Evolutionary conservation across 345 rosid genomes (phyloP), one percentile per base, ranked within the genome.

Genomic region (Nasturtium officinale): DNA sequence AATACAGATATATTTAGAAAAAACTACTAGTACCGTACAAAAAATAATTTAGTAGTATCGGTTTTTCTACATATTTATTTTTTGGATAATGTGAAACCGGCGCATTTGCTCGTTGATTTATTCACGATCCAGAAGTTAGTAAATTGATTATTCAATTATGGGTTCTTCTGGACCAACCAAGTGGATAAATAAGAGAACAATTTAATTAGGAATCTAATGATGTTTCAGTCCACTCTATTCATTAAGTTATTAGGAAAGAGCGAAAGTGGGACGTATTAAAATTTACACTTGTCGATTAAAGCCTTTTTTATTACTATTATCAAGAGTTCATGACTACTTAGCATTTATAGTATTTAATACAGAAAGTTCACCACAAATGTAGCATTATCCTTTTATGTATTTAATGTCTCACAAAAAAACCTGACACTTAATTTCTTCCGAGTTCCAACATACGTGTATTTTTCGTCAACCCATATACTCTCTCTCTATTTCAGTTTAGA

Each of bases 21-120:
- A 21, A 47, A 9, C 54, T 26, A 61, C 40, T 28, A 35, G 51
- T 12, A 50, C 20, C n/a, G 40, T 61, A 71, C 43, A 66, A 18
- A 35, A 38, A 15, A 32, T 58, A 47, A 18, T 21, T 23, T 35
- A 66, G 26, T 25, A 23, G 46, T 10, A 52, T 25, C 25, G 4
- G 17, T 7, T 30, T 55, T 3, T 13, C 1, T 28, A 29, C 7
- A 47, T 15, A 54, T 16, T 0, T 54, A 6, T n/a, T 2, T 47
- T 26, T 12, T 35, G 11, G 48, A 60, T 66, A 57, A 74, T 66
- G 72, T 66, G 72, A 58, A 66, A 74, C 78, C 78, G 78, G 72
- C 78, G 65, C 48, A 65, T 46, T 65, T 57, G 17, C 48, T 13
- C 52, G 47, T 57, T 65, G 65, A 65, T 46, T 18, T 25, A 56